Evolutionary conservation across 495 filamentous ascomycete species (phyloP), one percentile per base, ranked within the genome.

Genomic region (Tuber aestivum): DNA sequence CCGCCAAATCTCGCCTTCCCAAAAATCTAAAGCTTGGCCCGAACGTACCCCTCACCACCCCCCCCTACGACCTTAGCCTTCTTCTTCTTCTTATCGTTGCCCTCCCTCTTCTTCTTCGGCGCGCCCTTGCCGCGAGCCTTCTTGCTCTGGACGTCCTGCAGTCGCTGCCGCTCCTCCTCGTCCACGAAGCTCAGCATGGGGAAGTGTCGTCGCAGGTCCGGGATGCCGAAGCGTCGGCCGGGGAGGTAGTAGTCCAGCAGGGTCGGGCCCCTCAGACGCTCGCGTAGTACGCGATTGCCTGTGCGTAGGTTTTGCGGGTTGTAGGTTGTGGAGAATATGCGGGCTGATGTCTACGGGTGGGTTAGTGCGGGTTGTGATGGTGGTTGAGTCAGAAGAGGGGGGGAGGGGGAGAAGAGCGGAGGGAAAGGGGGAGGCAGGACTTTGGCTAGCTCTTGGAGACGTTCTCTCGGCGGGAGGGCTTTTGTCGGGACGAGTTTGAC

Each of bases 311-410:
- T 85, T 41, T 91, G 86, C 20, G 95, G 95, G 85, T 99, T 99
- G 87, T 90, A 97, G 70, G 92, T 97, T 40, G 90, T 90, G 70
- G 89, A 90, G 87, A 99, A 99, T 84, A 99, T 90, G 83, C 90
- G 89, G 87, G 92, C 96, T 90, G 93, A 93, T 79, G 89, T 89
- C 95, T 97, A 74, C 12, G 32, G 3, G 65, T 40, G 35, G 32
- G 56, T 78, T 42, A 23, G 44, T 83, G 79, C 79, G 81, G 79
- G 79, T 81, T 81, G 81, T 74, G 75, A 81, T 50, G 79, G 77
- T 38, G 38, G 74, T 37, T 40, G 38, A 14, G n/a, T 14, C 0
- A 4, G 50, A 65, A 61, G n/a, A 50, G 20, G 79, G 71, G 77
- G 38, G 74, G 44, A 69, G 74, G 20, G 72, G 72, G 44, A 77